phyloP scores from a whole-genome alignment of 352 stramenopile genomes.

The Thalassiosira livingstoniorum region DNA sequence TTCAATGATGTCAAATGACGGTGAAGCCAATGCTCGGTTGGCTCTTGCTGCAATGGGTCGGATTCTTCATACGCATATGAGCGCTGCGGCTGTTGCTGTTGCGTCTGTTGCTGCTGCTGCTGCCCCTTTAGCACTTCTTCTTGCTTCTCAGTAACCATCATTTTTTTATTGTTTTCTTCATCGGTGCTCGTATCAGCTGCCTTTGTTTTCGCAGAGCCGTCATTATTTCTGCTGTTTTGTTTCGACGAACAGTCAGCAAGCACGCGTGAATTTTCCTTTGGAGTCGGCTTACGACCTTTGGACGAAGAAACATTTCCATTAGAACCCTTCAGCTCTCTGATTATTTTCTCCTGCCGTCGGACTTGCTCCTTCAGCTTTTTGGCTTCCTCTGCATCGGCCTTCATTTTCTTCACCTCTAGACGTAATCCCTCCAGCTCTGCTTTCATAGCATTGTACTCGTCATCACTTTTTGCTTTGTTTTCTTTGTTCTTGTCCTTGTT shows the following conservation, averaged over 20 bases:
- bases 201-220: constrained; percentile 22
- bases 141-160: constrained; percentile 8
- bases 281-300: neutral
- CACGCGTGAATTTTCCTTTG: neutral
- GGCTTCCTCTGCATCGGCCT: constrained; percentile 31
- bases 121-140: neutral
- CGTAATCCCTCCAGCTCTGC: constrained; percentile 50
- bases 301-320: neutral
- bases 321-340: constrained; percentile 26
- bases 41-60: constrained; percentile 10
- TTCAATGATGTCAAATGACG: constrained; percentile 35
- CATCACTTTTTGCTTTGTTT: neutral
- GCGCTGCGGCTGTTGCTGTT: constrained; percentile 5
- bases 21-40: constrained; percentile 38
- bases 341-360: constrained; percentile 48
- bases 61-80: neutral
- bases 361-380: constrained; percentile 59
- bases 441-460: constrained; percentile 31
- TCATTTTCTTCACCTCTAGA: constrained; percentile 36
- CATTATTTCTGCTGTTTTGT: constrained; percentile 23
- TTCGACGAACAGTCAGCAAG: constrained; percentile 40
- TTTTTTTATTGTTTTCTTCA: constrained; percentile 5
- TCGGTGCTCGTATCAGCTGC: neutral
- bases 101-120: neutral
- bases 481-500: constrained; percentile 30